Evolutionary conservation across 305 asterid genomes (phyloP), one percentile per base, ranked within the genome.

Genomic region (Fraxinus sp.): DNA sequence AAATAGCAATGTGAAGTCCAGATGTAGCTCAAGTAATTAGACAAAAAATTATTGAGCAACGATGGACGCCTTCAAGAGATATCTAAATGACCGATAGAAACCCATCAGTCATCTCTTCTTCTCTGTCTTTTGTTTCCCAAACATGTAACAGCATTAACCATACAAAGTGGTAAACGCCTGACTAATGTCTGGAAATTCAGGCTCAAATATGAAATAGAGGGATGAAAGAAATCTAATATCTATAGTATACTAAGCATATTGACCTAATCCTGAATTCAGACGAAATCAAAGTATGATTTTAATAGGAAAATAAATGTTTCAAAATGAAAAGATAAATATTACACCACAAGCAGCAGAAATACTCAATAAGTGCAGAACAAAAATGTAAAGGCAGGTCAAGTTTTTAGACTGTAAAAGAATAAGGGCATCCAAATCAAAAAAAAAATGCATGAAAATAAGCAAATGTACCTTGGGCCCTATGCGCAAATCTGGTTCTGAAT

Each of bases 21-120:
- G 90, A 86, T 92, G 92, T 18, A 88, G 92, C 93, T 87, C 90
- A 77, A 84, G 52, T 70, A 88, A 78, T 86, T 82, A 86, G 22
- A 62, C 1, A 16, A 22, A 18, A 41, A 82, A 89, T 59, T 62
- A 82, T 20, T 28, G 74, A 78, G 91, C 87, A 87, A 86, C 88
- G 88, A 89, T 81, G 86, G 73, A 81, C 82, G 78, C 89, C 91
- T 84, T 78, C 85, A 78, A 88, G 84, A 82, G 90, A 88, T 77
- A 84, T 59, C 41, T 78, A 68, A 75, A 80, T 74, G 81, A 81
- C 62, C 49, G 81, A 88, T 77, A 76, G 86, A 84, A 89, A 85
- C 85, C 80, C 88, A 77, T 79, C 83, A 9, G 59, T 52, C 78
- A 77, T 77, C 66, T 20, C 26, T 22, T 78, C 84, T 84, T 78